Evolutionary conservation across 176 grass and related monocot genomes (phyloP).

Genomic region (Cymbopogon citratus): DNA sequence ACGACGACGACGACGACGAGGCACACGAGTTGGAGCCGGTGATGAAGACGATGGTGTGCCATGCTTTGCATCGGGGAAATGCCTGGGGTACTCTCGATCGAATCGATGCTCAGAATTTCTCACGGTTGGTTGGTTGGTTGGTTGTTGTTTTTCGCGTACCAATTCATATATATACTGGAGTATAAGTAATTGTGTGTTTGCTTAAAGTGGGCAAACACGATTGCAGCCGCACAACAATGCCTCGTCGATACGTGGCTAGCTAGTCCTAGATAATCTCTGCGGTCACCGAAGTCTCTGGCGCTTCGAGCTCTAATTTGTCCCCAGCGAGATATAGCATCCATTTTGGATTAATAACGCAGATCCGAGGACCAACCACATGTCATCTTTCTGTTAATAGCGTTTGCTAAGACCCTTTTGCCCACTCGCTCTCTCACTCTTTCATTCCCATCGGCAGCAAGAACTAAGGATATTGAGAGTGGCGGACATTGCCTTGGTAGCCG

Average conservation of each 20-base stretch:
- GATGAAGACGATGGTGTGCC: not conserved
- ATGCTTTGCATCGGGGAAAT: not conserved
- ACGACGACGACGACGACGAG: not conserved
- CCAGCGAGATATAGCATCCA: not conserved
- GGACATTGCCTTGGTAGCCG: too few relatives aligned
- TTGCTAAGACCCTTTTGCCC: too few relatives aligned
- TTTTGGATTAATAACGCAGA: not conserved
- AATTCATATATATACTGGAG: not conserved
- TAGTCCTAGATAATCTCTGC: not conserved
- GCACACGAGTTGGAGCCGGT: not conserved
- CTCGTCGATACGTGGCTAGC: not conserved
- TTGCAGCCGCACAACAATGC: not conserved
- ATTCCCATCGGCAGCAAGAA: too few relatives aligned
- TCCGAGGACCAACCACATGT: not conserved
- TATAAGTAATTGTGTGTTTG: not conserved
- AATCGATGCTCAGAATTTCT: not conserved
- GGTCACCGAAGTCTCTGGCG: not conserved
- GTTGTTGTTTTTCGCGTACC: not conserved
- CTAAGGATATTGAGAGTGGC: too few relatives aligned
- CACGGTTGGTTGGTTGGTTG: not conserved
- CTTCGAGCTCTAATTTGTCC: not conserved
- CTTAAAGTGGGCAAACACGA: not conserved
- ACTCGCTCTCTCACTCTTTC: too few relatives aligned
- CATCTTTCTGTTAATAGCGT: not conserved
- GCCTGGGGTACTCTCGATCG: not conserved